A percentile compares a stretch with the other conserved stretches of the same genome.
Evolutionary conservation across 1,284 basidiomycete genomes (phyloP).

Genomic region (Fomitopsis palustris): DNA sequence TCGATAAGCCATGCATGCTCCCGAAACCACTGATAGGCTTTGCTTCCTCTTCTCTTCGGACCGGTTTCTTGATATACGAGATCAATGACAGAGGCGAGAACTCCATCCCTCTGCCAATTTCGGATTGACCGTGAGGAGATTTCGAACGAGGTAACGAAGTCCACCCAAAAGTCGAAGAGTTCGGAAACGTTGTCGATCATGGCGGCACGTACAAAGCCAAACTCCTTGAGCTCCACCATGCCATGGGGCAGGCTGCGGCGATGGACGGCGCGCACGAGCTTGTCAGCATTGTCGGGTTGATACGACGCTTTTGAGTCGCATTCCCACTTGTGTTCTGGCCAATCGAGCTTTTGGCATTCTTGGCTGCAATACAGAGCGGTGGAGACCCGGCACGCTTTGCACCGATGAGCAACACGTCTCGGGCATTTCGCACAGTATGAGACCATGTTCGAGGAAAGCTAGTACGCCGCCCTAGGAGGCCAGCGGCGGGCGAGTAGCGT

Average conservation of each 20-base stretch:
- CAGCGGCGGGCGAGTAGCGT: neutral
- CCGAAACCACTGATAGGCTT: conserved; percentile 28
- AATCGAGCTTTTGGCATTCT: conserved; percentile 28
- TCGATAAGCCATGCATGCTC: conserved; percentile 31
- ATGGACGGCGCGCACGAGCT: conserved; percentile 25
- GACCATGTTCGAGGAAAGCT: neutral
- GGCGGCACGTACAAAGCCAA: conserved; percentile 30
- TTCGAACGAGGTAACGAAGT: conserved; percentile 19
- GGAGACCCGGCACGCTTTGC: neutral
- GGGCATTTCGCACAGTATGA: neutral
- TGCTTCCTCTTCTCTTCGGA: conserved; percentile 14
- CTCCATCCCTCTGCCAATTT: conserved; percentile 29
- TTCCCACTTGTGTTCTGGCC: conserved; percentile 32
- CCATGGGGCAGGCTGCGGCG: conserved; percentile 27
- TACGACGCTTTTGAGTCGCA: conserved; percentile 24
- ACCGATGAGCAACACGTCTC: neutral
- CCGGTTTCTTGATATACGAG: conserved; percentile 22
- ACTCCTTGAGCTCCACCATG: conserved; percentile 31
- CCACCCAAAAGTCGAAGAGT: conserved; percentile 32
- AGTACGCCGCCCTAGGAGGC: no score
- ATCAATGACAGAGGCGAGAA: conserved; percentile 32
- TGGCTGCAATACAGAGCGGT: conserved; percentile 30
- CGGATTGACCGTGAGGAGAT: conserved; percentile 28
- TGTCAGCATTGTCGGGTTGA: conserved; percentile 31
- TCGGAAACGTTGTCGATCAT: conserved; percentile 12